A percentile compares a stretch with the other conserved stretches of the same genome.
Conservation (phyloP, 495 filamentous ascomycete genomes). For the Bryoglossum gracile region DNA sequence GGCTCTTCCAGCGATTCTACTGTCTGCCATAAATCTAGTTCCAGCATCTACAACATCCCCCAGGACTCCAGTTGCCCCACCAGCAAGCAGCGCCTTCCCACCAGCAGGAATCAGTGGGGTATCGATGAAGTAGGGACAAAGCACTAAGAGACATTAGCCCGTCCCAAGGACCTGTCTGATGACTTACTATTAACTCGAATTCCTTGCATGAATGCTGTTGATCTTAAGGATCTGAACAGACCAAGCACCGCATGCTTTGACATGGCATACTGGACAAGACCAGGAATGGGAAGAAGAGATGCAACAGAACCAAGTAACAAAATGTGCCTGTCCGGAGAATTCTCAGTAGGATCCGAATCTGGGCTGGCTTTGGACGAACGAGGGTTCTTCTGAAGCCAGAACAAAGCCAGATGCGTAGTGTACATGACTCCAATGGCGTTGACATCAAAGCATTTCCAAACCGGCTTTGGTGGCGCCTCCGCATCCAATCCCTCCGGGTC, state of each 20-base stretch:
- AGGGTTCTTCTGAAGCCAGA: slow-evolving; percentile 42
- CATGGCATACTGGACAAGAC: slow-evolving; percentile 45
- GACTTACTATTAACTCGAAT: slow-evolving; percentile 45
- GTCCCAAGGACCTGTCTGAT: too few relatives aligned
- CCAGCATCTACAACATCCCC: slow-evolving; percentile 51
- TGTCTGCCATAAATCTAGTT: slow-evolving; percentile 40
- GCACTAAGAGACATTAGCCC: slow-evolving; percentile 22
- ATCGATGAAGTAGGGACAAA: slow-evolving; percentile 61
- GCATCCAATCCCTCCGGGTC: slow-evolving; percentile 30
- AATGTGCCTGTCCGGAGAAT: slow-evolving; percentile 41
- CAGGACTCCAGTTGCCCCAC: slow-evolving; percentile 39
- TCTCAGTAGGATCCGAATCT: background rate
- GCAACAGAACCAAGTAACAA: slow-evolving; percentile 51
- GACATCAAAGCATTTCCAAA: slow-evolving; percentile 47
- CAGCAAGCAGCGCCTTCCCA: slow-evolving; percentile 44
- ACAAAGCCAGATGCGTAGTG: slow-evolving; percentile 57
- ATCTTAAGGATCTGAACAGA: slow-evolving; percentile 50
- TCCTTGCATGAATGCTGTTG: slow-evolving; percentile 36
- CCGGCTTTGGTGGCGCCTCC: slow-evolving; percentile 42
- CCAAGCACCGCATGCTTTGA: slow-evolving; percentile 61
- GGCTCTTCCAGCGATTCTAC: slow-evolving; percentile 41
- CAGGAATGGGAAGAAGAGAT: slow-evolving; percentile 38
- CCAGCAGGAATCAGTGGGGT: slow-evolving; percentile 44
- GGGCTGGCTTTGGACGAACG: slow-evolving; percentile 13
- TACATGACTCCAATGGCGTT: slow-evolving; percentile 58